Conservation (phyloP, 1,284 basidiomycete species). For the Austroboletus rostrupii region DNA sequence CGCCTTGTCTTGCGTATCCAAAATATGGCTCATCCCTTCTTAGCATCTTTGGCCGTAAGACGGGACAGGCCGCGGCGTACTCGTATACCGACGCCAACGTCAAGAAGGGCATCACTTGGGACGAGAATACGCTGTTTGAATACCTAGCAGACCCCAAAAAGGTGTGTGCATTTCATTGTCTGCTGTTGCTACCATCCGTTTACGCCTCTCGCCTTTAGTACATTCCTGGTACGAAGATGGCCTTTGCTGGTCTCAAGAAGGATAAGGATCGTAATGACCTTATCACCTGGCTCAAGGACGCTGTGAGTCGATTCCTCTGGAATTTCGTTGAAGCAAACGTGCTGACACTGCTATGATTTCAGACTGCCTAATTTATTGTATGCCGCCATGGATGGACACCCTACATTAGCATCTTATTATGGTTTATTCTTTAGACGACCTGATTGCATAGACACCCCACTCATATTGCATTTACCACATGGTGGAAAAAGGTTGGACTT, state of each 20-base stretch:
- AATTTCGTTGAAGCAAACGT: not conserved
- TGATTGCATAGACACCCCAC: slow-evolving; percentile 26
- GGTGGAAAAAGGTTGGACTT: not conserved
- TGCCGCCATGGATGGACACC: slow-evolving; percentile 10
- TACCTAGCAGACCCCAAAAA: slow-evolving; percentile 98
- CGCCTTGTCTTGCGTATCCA: not conserved
- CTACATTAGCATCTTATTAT: slow-evolving; percentile 19
- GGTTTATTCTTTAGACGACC: slow-evolving; percentile 34
- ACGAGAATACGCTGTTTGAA: slow-evolving; percentile 85
- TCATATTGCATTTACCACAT: slow-evolving; percentile 19
- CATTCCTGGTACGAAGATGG: slow-evolving; percentile 97
- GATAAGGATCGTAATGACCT: slow-evolving; percentile 93
- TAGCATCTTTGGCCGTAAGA: slow-evolving; percentile 82
- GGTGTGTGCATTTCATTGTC: slow-evolving; percentile 36
- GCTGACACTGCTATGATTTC: not conserved
- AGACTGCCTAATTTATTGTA: slow-evolving; percentile 27
- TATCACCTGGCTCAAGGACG: slow-evolving; percentile 72
- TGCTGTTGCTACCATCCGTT: not conserved
- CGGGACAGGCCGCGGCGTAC: slow-evolving; percentile 84
- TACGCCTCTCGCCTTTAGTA: slow-evolving; percentile 47
- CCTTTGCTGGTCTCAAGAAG: slow-evolving; percentile 96
- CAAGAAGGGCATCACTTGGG: slow-evolving; percentile 91
- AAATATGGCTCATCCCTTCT: not conserved
- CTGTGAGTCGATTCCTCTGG: slow-evolving; percentile 39
- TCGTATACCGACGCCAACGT: slow-evolving; percentile 95